Evolutionary conservation across 2,329 filamentous ascomycete species (phyloP), one percentile per base, ranked within the genome.

Genomic region (Verticillium alfalfae): DNA sequence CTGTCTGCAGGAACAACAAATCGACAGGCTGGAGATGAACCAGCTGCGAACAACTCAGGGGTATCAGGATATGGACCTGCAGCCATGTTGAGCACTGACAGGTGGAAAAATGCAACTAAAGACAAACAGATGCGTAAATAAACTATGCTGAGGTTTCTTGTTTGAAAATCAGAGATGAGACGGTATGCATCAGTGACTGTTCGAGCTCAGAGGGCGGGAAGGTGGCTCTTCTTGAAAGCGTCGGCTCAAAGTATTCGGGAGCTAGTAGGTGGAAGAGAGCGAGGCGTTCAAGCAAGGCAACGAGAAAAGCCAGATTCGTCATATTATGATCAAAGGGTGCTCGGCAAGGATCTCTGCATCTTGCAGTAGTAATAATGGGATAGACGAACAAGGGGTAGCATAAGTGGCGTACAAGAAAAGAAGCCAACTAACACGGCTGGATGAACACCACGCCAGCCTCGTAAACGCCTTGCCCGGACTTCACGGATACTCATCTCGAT

Each of bases 1-100:
- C 58, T 61, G 52, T 37, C 45, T 26, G 60, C 56, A 6, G 64
- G 39, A 34, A 60, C 60, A 13, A 54, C 49, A 31, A 65, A 62
- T 22, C 58, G 59, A 58, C 34, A 63, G 8, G 59, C 57, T 58
- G 57, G 45, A 56, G 60, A 49, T 49, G 56, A 45, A 3, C 36
- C 38, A 38, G 34, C 45, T 12, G 38, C 37, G 15, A 38, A 58
- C 8, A 31, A 12, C 18, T 45, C 56, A 13, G 56, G 38, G 13
- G 36, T 56, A 34, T 56, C 54, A 22, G 15, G 31, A 18, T 22
- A 52, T 13, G 12, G 9, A 4, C 22, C 18, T n/a, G 18, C 5
- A 12, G 45, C 18, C 45, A 52, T 52, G 18, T 12, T 26, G 45
- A 9, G 18, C 45, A 52, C n/a, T 12, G 10, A 12, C 6, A 8